Conservation (phyloP, 2,329 filamentous ascomycete species). For the Podosphaera fusca region DNA sequence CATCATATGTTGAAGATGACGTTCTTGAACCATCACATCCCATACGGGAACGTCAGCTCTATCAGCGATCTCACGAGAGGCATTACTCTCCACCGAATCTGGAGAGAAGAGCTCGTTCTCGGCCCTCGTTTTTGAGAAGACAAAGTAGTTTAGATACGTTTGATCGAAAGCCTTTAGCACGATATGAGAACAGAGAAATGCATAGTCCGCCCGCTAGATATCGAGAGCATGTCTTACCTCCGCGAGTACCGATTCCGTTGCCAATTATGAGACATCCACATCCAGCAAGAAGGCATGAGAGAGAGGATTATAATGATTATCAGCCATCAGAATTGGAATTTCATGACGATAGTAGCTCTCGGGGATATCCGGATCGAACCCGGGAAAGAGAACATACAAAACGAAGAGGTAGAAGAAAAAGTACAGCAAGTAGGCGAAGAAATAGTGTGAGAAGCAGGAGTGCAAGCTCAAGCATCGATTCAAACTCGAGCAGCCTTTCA, state of each 20-base stretch:
- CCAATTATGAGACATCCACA: constrained; percentile 39
- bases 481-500: background rate
- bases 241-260: constrained; percentile 37
- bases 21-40: constrained; percentile 22
- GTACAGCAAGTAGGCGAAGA: constrained; percentile 14
- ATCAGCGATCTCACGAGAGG: constrained; percentile 11
- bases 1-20: constrained; percentile 14
- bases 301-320: constrained; percentile 40
- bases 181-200: constrained; percentile 27
- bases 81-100: constrained; percentile 10
- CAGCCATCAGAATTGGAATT: constrained; percentile 41
- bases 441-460: constrained; percentile 20
- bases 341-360: constrained; percentile 51
- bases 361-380: constrained; percentile 30
- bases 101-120: constrained; percentile 17
- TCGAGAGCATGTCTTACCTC: constrained; percentile 19
- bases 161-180: constrained; percentile 45
- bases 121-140: constrained; percentile 49
- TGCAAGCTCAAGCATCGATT: constrained; percentile 1
- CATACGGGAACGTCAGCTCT: constrained; percentile 25
- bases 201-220: constrained; percentile 35
- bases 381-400: constrained; percentile 37
- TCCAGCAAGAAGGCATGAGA: constrained; percentile 33
- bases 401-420: constrained; percentile 15
- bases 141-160: constrained; percentile 84